Conservation (phyloP, 257 asterid species). For the Sherardia arvensis region DNA sequence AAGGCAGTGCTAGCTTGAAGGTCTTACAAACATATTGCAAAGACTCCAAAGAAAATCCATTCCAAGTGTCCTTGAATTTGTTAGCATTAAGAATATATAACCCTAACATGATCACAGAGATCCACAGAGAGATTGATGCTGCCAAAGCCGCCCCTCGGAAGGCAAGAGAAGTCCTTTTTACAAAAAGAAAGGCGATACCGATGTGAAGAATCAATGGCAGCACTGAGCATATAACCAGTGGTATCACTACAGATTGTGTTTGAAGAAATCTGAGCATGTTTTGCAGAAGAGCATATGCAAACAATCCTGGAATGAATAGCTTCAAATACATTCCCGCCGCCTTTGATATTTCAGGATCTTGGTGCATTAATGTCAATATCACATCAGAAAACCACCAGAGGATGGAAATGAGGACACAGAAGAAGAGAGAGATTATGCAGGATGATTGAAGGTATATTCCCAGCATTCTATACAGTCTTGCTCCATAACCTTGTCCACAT, state of each 20-base stretch:
- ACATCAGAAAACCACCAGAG: conserved; percentile 57
- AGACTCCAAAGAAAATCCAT: conserved; percentile 39
- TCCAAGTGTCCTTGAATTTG: conserved; percentile 40
- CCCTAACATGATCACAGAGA: conserved; percentile 37
- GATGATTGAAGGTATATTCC: conserved; percentile 72
- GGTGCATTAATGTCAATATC: conserved; percentile 36
- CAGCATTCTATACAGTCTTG: conserved; percentile 37
- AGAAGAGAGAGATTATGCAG: conserved; percentile 40
- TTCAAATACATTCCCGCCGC: conserved; percentile 49
- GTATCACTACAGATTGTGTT: conserved; percentile 46
- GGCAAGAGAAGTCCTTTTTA: conserved; percentile 35
- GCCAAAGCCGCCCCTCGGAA: conserved; percentile 55
- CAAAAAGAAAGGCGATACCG: conserved; percentile 42
- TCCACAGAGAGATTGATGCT: conserved; percentile 55
- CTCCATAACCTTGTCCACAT: conserved; percentile 83
- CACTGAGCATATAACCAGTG: conserved; percentile 47
- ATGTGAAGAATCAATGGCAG: conserved; percentile 41
- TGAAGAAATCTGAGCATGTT: conserved; percentile 62
- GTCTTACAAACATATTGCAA: conserved; percentile 16
- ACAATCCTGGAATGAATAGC: conserved; percentile 55
- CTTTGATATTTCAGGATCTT: conserved; percentile 48
- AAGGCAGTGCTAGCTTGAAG: conserved; percentile 55
- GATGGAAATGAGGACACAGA: conserved; percentile 26
- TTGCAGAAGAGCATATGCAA: conserved; percentile 58
- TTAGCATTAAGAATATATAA: conserved; percentile 28